A percentile compares a stretch with the other conserved stretches of the same genome.
These are phyloP conservation scores for Gossypium aridum DNA, from an alignment of 441 rosid species.

Conservation along the genomic window DNA sequence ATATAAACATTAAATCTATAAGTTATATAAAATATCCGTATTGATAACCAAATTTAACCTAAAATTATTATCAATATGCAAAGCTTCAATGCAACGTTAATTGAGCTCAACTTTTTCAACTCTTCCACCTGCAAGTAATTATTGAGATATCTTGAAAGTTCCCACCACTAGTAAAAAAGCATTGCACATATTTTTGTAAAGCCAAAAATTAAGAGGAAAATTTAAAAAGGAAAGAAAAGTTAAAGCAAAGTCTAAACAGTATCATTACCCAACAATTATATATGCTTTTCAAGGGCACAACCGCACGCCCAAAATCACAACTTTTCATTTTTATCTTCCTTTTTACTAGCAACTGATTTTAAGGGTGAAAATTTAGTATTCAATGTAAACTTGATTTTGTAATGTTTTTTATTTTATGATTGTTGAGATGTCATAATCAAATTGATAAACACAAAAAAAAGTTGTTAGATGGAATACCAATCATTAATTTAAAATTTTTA, in stretches of 20 bases:
- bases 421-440: constrained; percentile 7
- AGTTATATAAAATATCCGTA: no score
- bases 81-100: background rate
- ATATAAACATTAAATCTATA: no score
- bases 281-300: background rate
- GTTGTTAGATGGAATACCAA: background rate
- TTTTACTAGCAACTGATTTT: background rate
- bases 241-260: background rate
- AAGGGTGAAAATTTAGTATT: background rate
- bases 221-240: background rate
- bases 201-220: background rate
- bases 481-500: background rate
- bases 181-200: constrained; percentile 4
- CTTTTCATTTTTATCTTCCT: background rate
- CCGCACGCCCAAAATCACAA: background rate
- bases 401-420: background rate
- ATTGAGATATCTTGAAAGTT: background rate
- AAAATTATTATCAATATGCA: background rate
- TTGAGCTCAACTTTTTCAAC: background rate
- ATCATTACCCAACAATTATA: background rate
- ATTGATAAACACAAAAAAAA: background rate
- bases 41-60: background rate
- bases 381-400: background rate
- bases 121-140: background rate
- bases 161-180: background rate